Conservation (phyloP, 352 stramenopile species). For the Phytophthora fragariaefolia region DNA sequence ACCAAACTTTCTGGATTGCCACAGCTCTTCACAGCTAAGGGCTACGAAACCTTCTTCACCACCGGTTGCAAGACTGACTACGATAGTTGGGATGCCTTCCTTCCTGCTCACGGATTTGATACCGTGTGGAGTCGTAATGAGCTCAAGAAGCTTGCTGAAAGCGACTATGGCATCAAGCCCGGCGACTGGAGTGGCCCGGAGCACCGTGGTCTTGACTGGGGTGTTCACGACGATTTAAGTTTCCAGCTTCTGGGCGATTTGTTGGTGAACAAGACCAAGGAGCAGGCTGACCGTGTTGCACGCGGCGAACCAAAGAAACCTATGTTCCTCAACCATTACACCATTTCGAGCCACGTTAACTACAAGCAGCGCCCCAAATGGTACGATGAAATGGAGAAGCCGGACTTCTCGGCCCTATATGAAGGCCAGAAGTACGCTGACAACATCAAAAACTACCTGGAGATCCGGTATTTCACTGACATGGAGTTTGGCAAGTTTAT, state of each 20-base stretch:
- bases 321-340: constrained; percentile 60
- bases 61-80: constrained; percentile 49
- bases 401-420: constrained; percentile 47
- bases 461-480: constrained; percentile 57
- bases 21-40: constrained; percentile 56
- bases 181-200: constrained; percentile 39
- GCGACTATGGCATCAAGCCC: constrained; percentile 40
- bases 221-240: constrained; percentile 56
- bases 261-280: constrained; percentile 46
- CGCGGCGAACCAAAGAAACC: constrained; percentile 35
- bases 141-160: constrained; percentile 44
- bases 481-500: constrained; percentile 55
- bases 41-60: constrained; percentile 56
- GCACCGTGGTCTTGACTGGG: constrained; percentile 34
- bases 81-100: constrained; percentile 53
- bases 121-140: constrained; percentile 60
- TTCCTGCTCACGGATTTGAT: constrained; percentile 58
- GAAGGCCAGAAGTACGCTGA: constrained; percentile 29
- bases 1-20: constrained; percentile 46
- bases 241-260: constrained; percentile 54
- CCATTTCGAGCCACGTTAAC: constrained; percentile 57
- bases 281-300: constrained; percentile 27
- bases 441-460: constrained; percentile 44
- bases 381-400: constrained; percentile 36
- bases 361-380: constrained; percentile 43